Evolutionary conservation across 345 rosid species (phyloP), one percentile per base, ranked within the genome.

Genomic region (Brassica nigra): DNA sequence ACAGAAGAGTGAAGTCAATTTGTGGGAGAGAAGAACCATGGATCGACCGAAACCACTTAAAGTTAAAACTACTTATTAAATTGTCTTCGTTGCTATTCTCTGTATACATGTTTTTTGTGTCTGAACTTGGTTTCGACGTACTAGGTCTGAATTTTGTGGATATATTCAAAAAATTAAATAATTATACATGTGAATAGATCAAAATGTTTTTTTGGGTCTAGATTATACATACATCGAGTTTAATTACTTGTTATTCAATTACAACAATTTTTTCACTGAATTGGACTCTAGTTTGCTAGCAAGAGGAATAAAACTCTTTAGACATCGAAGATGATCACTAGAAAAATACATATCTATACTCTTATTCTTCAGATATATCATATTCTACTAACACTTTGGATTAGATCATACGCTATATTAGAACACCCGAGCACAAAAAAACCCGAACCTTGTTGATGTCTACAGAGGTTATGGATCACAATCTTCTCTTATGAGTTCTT

Each of bases 11-110:
- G 97, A 95, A 83, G 78, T 91, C 28, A 92, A 89, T 71, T 66
- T 95, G 70, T 95, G 99, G 99, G 86, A 87, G 84, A 86, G 97
- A 81, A 89, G 97, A 85, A 87, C 89, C 68, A 86, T 86, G 78
- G 85, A 83, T 68, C 97, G 86, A 15, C 97, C 97, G 0, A 74
- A 71, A 59, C 91, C 91, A 10, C 97, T 94, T 74, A 86, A 70
- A 47, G 23, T 90, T 84, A 85, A 82, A 71, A 7, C 57, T 66
- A 66, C 73, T 57, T 72, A 2, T 37, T 61, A 27, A 27, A 55
- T 54, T 54, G 6, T 65, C 1, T 12, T 71, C 59, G 9, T 8
- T 10, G 29, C 66, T 34, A 16, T 39, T 18, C 37, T 30, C 15
- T 79, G 37, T 65, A 3, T 30, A 30, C 47, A 30, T 39, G 16